Evolutionary conservation across 768 basidiomycete genomes (phyloP), one percentile per base, ranked within the genome.

Genomic region (Pisolithus tinctorius): DNA sequence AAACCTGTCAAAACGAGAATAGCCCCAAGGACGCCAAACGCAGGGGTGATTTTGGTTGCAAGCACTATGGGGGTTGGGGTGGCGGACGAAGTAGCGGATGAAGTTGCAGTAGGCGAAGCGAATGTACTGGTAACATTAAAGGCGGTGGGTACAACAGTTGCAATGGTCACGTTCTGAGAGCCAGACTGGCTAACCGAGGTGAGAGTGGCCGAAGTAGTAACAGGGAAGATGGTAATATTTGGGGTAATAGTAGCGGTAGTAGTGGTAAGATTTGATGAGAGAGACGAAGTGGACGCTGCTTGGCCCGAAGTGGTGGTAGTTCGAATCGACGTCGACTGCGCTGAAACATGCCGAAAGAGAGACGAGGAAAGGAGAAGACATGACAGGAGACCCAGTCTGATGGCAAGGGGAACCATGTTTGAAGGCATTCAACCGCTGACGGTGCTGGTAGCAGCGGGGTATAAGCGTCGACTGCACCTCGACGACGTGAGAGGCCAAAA

Each of bases 1-100:
- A 94, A 72, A 44, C 94, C 94, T 8, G 89, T 92, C 45, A 96
- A 62, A 58, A 96, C 92, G 63, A 97, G 82, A 54, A 96, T 69
- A 4, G 81, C 88, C 44, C 94, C 94, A 14, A 93, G 77, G 29
- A 93, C 88, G 47, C 84, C 93, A 68, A 94, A 97, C 14, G 84
- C 93, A 26, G 90, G 89, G 61, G 92, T 88, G 36, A 95, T 71
- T 62, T 71, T 78, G 17, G 93, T 92, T 20, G 74, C 79, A 13
- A 76, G 73, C 55, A 58, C 63, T 54, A 61, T 70, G 58, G 69
- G 68, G 53, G 55, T 57, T 58, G 66, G 65, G 48, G 70, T 58
- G 39, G 71, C 49, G 36, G 71, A 50, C 47, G 42, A 17, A 8
- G 43, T 45, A n/a, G 72, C 51, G 4, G 76, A 65, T 2, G 82